These are phyloP conservation scores for Hymenoscyphus scutula DNA, from an alignment of 2,329 filamentous ascomycete genomes.

Conservation along the genomic window DNA sequence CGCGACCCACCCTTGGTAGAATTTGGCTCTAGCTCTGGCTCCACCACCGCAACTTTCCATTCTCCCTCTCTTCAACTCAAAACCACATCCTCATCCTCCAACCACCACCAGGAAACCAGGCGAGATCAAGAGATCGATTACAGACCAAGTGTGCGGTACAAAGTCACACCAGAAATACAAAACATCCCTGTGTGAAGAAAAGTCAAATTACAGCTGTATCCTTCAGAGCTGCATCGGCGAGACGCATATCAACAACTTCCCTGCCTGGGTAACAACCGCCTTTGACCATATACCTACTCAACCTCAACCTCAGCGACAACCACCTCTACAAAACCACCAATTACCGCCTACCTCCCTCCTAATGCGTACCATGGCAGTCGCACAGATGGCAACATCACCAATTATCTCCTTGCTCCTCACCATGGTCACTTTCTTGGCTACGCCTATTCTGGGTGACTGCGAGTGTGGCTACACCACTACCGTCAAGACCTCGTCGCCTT, in stretches of 20 bases:
- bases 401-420: not conserved
- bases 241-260: not conserved
- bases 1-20: not conserved
- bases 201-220: not conserved
- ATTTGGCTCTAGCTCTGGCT: not conserved
- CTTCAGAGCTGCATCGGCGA: not conserved
- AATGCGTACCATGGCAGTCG: not conserved
- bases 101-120: not conserved
- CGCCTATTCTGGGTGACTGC: slow-evolving; percentile 49
- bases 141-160: not conserved
- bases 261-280: not conserved
- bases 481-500: slow-evolving; percentile 38
- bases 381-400: not conserved
- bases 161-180: not conserved
- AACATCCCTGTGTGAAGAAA: not conserved
- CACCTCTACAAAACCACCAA: not conserved
- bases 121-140: not conserved
- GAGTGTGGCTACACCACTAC: slow-evolving; percentile 69
- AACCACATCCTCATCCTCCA: not conserved
- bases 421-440: slow-evolving; percentile 10
- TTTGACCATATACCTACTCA: not conserved
- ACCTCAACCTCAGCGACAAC: not conserved
- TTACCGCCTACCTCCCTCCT: not conserved
- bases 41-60: not conserved
- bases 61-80: not conserved